Percentiles rank a stretch among this genome's conserved stretches.
phyloP scores from a whole-genome alignment of 2,329 filamentous ascomycete species.

The Fusarium sp. region DNA sequence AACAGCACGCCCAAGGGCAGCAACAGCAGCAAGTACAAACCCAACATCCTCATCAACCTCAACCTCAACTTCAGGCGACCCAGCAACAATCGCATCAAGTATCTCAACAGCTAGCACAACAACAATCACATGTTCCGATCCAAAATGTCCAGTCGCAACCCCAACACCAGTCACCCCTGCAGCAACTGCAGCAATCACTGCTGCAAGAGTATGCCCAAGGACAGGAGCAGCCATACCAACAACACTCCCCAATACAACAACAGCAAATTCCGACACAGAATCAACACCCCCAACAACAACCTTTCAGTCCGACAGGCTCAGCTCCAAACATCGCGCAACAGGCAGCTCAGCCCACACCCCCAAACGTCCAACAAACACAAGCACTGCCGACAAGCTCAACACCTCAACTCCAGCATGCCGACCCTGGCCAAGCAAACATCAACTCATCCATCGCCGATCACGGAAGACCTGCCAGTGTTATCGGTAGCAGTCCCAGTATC shows the following conservation, averaged over 20 bases:
- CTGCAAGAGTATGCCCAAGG: background rate
- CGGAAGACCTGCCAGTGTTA: slow-evolving; percentile 24
- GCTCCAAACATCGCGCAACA: slow-evolving; percentile 14
- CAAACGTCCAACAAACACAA: slow-evolving; percentile 1
- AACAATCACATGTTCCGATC: background rate
- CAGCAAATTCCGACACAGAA: slow-evolving; percentile 8
- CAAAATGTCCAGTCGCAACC: background rate
- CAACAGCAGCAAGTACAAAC: background rate
- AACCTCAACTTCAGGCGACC: background rate
- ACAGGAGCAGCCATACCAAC: slow-evolving; percentile 1
- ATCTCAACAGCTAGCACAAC: slow-evolving; percentile 1
- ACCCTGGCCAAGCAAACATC: slow-evolving; percentile 12
- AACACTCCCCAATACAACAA: background rate
- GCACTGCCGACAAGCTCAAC: background rate
- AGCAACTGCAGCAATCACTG: background rate
- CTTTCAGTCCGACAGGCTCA: background rate
- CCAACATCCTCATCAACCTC: background rate
- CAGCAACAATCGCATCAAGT: background rate
- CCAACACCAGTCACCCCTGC: background rate
- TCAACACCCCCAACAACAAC: slow-evolving; percentile 12
- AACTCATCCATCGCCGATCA: slow-evolving; percentile 3
- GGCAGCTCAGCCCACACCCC: background rate
- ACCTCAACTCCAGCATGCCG: slow-evolving; percentile 4
- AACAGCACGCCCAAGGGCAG: background rate
- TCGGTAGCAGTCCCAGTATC: slow-evolving; percentile 20